Evolutionary conservation across 371 early-diverging fungal species (phyloP).

Genomic region (Homolaphlyctis polyrhiza): DNA sequence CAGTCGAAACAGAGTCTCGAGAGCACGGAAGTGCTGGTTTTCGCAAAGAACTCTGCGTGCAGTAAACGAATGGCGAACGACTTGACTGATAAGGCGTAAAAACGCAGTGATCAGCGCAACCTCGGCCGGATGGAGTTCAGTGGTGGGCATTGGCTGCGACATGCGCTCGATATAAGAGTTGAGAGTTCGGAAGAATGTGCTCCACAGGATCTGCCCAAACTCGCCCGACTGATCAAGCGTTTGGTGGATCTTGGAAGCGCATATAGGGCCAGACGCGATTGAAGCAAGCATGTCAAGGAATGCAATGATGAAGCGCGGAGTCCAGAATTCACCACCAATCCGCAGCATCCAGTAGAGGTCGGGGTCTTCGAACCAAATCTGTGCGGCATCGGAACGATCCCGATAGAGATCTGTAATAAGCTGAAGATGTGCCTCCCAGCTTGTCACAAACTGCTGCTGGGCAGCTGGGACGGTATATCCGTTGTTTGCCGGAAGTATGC

Average conservation of each 20-base stretch:
- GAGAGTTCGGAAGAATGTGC: conserved; percentile 28
- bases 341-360: conserved; percentile 64
- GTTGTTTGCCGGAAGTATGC: not conserved
- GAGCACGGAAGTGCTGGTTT: conserved; percentile 50
- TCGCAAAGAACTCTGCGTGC: conserved; percentile 61
- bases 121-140: conserved; percentile 58
- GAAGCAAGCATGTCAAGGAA: conserved; percentile 73
- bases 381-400: conserved; percentile 66
- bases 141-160: conserved; percentile 14
- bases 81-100: conserved; percentile 57
- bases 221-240: conserved; percentile 18
- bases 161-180: conserved; percentile 22
- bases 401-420: conserved; percentile 50
- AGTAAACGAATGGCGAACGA: conserved; percentile 53
- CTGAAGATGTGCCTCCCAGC: conserved; percentile 15
- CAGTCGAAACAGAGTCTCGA: conserved; percentile 63
- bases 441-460: conserved; percentile 3
- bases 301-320: conserved; percentile 36
- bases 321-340: conserved; percentile 61
- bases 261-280: conserved; percentile 60
- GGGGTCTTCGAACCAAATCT: conserved; percentile 65
- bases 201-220: conserved; percentile 26
- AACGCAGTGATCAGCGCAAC: conserved; percentile 57
- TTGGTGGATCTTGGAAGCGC: conserved; percentile 52
- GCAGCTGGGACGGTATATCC: too few relatives aligned